phyloP scores from a whole-genome alignment of 2,329 filamentous ascomycete species.

The Alternaria brassicae region DNA sequence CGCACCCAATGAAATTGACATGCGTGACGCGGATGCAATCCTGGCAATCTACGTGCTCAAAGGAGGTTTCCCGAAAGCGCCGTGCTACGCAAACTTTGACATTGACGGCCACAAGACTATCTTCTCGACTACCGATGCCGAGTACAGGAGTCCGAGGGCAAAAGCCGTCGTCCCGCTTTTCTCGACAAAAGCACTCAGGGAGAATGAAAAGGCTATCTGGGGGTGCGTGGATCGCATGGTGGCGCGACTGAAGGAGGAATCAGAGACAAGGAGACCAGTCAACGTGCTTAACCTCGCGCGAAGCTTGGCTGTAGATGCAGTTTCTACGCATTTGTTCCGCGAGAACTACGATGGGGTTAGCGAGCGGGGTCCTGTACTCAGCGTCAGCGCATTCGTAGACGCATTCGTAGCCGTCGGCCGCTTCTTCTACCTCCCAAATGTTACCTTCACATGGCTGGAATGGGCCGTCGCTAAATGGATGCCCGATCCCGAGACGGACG shows the following conservation, averaged over 20 bases:
- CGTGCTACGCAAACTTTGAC: slow-evolving; percentile 63
- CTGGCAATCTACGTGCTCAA: slow-evolving; percentile 59
- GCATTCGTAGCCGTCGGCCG: slow-evolving; percentile 62
- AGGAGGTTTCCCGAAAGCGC: slow-evolving; percentile 62
- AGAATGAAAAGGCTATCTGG: slow-evolving; percentile 51
- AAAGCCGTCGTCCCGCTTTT: slow-evolving; percentile 61
- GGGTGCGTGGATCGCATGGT: slow-evolving; percentile 55
- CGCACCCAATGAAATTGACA: slow-evolving; percentile 37
- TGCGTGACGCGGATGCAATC: slow-evolving; percentile 50
- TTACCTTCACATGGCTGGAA: slow-evolving; percentile 52
- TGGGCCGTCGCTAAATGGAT: slow-evolving; percentile 47
- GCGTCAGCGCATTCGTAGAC: slow-evolving; percentile 61
- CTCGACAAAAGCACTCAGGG: slow-evolving; percentile 55
- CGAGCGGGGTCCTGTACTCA: slow-evolving; percentile 46
- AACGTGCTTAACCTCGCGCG: slow-evolving; percentile 60
- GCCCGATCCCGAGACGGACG: slow-evolving; percentile 41
- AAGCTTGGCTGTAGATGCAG: slow-evolving; percentile 61
- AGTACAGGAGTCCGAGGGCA: slow-evolving; percentile 54
- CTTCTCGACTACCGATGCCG: slow-evolving; percentile 57
- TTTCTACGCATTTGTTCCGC: slow-evolving; percentile 62
- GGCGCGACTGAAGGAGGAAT: slow-evolving; percentile 48
- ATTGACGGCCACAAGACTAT: slow-evolving; percentile 63
- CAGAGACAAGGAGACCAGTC: slow-evolving; percentile 42
- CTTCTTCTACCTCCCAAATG: slow-evolving; percentile 61
- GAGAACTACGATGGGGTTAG: slow-evolving; percentile 58